Base-by-base conservation (phyloP, 2,329 filamentous ascomycete species). In the Beauveria asiatica region DNA sequence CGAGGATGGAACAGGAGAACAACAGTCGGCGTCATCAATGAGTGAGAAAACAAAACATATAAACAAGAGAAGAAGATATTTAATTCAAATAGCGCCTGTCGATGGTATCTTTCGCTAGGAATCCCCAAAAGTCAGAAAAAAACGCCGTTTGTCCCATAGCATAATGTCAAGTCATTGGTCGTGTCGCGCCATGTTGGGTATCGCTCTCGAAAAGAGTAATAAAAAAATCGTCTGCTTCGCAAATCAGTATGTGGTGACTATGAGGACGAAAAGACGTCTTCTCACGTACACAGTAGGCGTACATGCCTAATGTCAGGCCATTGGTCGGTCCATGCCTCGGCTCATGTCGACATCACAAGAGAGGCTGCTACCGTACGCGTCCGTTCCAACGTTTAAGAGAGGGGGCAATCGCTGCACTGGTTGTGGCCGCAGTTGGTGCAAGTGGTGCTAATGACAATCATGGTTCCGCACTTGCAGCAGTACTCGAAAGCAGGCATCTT, bases 381-480 rank as follows among this genome's bases (percentile, higher is more conserved):
- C 13, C 23, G 27, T 8, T 7, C 7, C 0, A 37, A 37, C 30
- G 21, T 66, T 70, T 70, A 74, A 59, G 67, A 72, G 61, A 67
- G 64, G 54, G 73, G 68, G 70, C 80, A 82, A 61, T 76, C 70
- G 62, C 65, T 68, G 76, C 80, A 82, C 67, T 81, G 76, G 65
- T 73, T 70, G 73, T 82, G 80, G 56, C 74, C 72, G 69, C 80
- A 82, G 67, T 74, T 72, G 62, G 71, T 74, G 75, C 80, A 82
- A 57, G 74, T 77, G 69, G 73, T 79, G 77, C 78, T 82, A 73
- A 82, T 82, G 74, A 82, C 80, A 65, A 82, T 80, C 72, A 82
- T 79, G 72, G 75, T 72, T 66, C 77, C 77, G 73, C 80, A 82
- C 67, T 80, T 71, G 76, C 80, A 82, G 77, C 80, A 82, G 72